Evolutionary conservation across 225 moss, liverwort and hornwort genomes (phyloP).

Genomic region (Sphagnum tenellum): DNA sequence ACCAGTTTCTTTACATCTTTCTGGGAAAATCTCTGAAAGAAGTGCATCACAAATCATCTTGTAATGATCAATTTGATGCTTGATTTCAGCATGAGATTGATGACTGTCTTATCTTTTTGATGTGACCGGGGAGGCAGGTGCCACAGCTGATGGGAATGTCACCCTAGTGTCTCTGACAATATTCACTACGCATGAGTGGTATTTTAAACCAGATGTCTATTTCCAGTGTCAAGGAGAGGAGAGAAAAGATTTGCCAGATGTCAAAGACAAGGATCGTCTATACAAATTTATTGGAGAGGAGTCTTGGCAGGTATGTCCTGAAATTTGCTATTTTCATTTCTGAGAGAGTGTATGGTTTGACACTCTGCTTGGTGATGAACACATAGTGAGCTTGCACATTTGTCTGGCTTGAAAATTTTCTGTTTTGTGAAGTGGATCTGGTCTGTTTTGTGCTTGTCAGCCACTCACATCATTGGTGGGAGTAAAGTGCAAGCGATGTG

Average conservation of each 20-base stretch:
- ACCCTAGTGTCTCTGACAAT: conserved; percentile 69
- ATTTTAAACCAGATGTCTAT: conserved; percentile 67
- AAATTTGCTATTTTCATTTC: background rate
- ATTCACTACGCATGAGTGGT: conserved; percentile 82
- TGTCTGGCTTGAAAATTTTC: background rate
- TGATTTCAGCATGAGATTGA: too few relatives aligned
- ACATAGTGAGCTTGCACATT: too few relatives aligned
- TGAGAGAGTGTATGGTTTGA: background rate
- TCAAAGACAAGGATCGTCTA: conserved; percentile 39
- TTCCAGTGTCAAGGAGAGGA: conserved; percentile 63
- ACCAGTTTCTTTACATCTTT: too few relatives aligned
- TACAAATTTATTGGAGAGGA: conserved; percentile 70
- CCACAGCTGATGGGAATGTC: conserved; percentile 80
- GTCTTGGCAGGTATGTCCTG: conserved; percentile 71
- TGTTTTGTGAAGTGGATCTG: background rate
- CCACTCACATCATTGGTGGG: conserved; percentile 73
- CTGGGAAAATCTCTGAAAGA: too few relatives aligned
- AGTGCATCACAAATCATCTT: too few relatives aligned
- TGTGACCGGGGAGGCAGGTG: conserved; percentile 33
- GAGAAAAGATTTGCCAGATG: conserved; percentile 69
- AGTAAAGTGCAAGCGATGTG: conserved; percentile 89
- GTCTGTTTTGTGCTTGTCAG: conserved; percentile 26
- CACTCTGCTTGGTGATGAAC: background rate
- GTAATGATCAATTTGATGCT: too few relatives aligned
- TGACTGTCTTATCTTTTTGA: too few relatives aligned